Conservation (phyloP, 805 yeast genomes). For the Candida bentonensis region DNA sequence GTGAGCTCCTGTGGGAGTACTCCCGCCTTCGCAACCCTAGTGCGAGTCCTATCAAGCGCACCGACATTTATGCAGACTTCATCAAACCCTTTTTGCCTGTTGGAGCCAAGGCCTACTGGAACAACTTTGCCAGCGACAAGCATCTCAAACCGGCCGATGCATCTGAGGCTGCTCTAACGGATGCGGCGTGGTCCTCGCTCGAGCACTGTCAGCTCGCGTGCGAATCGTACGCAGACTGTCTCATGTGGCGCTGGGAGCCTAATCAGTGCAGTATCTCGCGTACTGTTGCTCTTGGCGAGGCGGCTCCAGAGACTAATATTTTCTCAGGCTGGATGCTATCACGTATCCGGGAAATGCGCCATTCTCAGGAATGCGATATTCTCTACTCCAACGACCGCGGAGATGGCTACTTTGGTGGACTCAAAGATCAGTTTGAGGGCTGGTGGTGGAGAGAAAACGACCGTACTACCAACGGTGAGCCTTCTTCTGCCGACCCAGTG, state of each 20-base stretch:
- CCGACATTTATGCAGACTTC: slow-evolving; percentile 17
- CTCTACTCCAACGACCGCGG: slow-evolving; percentile 9
- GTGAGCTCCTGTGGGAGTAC: slow-evolving; percentile 14
- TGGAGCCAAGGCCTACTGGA: slow-evolving; percentile 15
- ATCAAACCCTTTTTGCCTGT: slow-evolving; percentile 11
- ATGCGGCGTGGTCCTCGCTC: slow-evolving; percentile 11
- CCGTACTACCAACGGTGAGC: neutral
- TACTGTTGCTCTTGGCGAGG: slow-evolving; percentile 16
- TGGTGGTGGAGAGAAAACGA: slow-evolving; percentile 17
- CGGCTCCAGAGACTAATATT: slow-evolving; percentile 10
- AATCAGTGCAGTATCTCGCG: slow-evolving; percentile 11
- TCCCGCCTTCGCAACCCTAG: slow-evolving; percentile 7
- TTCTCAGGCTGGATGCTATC: slow-evolving; percentile 16
- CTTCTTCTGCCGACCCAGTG: neutral
- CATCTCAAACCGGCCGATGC: slow-evolving; percentile 9
- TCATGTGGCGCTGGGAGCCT: slow-evolving; percentile 15
- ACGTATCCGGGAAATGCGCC: slow-evolving; percentile 16
- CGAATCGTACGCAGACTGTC: slow-evolving; percentile 10
- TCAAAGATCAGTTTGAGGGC: slow-evolving; percentile 18
- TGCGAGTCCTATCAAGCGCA: slow-evolving; percentile 8
- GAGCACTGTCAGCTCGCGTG: slow-evolving; percentile 15
- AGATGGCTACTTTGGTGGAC: slow-evolving; percentile 15
- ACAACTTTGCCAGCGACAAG: slow-evolving; percentile 14
- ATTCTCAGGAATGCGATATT: slow-evolving; percentile 13
- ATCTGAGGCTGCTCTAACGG: slow-evolving; percentile 1